Conservation (phyloP, 108 stramenopile species). For the Phaeodactylum tricornutum region DNA sequence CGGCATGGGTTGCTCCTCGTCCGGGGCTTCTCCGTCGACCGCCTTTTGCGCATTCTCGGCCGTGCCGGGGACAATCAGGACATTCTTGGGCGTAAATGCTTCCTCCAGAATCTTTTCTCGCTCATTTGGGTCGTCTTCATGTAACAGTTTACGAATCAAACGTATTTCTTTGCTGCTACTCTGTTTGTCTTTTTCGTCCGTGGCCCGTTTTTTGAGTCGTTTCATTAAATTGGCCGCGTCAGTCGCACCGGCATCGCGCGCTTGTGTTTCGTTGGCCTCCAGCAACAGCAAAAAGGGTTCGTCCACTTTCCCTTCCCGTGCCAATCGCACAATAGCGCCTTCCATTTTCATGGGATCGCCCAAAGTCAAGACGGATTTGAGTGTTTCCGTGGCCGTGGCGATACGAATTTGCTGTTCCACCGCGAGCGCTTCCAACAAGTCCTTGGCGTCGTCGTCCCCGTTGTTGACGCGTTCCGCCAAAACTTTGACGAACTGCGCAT, state of each 20-base stretch:
- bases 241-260: slow-evolving; percentile 56
- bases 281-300: slow-evolving; percentile 72
- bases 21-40: slow-evolving; percentile 68
- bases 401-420: slow-evolving; percentile 59
- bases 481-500: slow-evolving; percentile 38
- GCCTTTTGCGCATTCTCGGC: slow-evolving; percentile 77
- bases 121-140: slow-evolving; percentile 38
- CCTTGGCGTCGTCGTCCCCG: slow-evolving; percentile 52
- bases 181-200: slow-evolving; percentile 79
- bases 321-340: slow-evolving; percentile 70
- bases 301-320: slow-evolving; percentile 65
- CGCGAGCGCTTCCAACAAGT: slow-evolving; percentile 55
- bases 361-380: slow-evolving; percentile 52
- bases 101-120: slow-evolving; percentile 67
- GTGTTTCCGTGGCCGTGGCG: slow-evolving; percentile 45
- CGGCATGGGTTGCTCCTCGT: slow-evolving; percentile 73
- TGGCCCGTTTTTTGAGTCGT: slow-evolving; percentile 47
- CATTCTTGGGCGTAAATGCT: slow-evolving; percentile 79
- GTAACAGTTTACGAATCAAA: slow-evolving; percentile 67
- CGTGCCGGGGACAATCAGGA: slow-evolving; percentile 67
- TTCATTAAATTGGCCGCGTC: slow-evolving; percentile 76
- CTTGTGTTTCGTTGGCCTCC: slow-evolving; percentile 81
- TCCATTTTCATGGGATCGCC: slow-evolving; percentile 86
- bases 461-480: slow-evolving; percentile 24
- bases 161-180: slow-evolving; percentile 63